Conservation (phyloP, 2,329 filamentous ascomycete species). For the Sclerotinia subarctica region DNA sequence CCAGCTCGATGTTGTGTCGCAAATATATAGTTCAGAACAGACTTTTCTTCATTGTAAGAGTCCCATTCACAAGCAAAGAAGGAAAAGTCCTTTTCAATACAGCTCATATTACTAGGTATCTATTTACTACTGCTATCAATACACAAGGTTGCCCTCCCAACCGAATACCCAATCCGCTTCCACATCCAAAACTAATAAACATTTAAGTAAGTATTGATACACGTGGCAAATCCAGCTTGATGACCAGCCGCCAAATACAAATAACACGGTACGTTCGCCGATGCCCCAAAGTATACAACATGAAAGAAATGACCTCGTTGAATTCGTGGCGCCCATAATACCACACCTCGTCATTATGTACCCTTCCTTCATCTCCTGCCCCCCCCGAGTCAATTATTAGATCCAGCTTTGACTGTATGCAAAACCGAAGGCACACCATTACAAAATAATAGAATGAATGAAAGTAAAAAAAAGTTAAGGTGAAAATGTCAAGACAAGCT, state of each 20-base stretch:
- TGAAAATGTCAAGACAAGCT: not conserved
- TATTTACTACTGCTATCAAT: not conserved
- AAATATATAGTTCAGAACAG: too few relatives aligned
- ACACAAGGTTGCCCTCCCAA: not conserved
- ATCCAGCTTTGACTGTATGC: not conserved
- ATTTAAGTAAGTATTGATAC: conserved; percentile 1
- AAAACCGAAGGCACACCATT: not conserved
- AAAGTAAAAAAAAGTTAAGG: not conserved
- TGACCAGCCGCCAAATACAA: not conserved
- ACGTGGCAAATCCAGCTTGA: not conserved
- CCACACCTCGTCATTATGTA: conserved; percentile 12
- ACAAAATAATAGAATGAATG: conserved; percentile 7
- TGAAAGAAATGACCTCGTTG: conserved; percentile 11
- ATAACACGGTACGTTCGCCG: not conserved
- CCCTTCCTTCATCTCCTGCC: not conserved
- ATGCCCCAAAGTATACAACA: conserved; percentile 14
- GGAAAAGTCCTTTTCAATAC: not conserved
- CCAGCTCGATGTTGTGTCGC: not conserved
- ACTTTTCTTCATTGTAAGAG: too few relatives aligned
- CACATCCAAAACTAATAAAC: conserved; percentile 3
- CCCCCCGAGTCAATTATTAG: not conserved
- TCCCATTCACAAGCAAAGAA: not conserved
- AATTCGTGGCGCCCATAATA: conserved; percentile 16
- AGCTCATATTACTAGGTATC: not conserved
- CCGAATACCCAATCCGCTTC: not conserved